Evolutionary conservation across 768 basidiomycete genomes (phyloP).

Genomic region (Trametes coccinea): DNA sequence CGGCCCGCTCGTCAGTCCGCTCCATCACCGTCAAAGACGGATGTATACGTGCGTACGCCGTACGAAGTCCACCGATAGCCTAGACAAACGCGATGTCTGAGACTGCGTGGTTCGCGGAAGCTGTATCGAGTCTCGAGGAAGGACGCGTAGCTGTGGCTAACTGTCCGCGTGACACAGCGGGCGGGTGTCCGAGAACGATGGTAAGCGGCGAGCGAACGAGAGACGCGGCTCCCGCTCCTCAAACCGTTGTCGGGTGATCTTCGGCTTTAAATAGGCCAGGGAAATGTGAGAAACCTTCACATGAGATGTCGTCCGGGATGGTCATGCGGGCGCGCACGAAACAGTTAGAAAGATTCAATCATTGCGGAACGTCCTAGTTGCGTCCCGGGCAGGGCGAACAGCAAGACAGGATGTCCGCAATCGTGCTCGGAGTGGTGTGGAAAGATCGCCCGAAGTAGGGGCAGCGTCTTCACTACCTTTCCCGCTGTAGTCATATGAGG

Average conservation of each 20-base stretch:
- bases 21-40: conserved; percentile 1
- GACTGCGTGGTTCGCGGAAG: conserved; percentile 4
- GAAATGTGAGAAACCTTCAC: conserved; percentile 8
- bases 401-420: no score
- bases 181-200: background rate
- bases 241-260: conserved; percentile 10
- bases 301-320: background rate
- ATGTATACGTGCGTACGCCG: background rate
- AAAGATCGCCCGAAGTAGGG: no score
- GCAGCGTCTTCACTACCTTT: no score
- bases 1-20: conserved; percentile 6
- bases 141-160: background rate
- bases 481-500: no score
- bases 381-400: no score
- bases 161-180: conserved; percentile 2
- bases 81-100: background rate
- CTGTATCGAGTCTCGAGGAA: background rate
- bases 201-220: background rate
- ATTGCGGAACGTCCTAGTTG: no score
- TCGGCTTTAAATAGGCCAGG: conserved; percentile 8
- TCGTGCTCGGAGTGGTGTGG: no score
- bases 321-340: background rate
- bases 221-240: background rate
- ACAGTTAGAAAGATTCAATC: no score
- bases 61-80: background rate